phyloP scores from a whole-genome alignment of 257 asterid species.

The Parsonsia alboflavescens region DNA sequence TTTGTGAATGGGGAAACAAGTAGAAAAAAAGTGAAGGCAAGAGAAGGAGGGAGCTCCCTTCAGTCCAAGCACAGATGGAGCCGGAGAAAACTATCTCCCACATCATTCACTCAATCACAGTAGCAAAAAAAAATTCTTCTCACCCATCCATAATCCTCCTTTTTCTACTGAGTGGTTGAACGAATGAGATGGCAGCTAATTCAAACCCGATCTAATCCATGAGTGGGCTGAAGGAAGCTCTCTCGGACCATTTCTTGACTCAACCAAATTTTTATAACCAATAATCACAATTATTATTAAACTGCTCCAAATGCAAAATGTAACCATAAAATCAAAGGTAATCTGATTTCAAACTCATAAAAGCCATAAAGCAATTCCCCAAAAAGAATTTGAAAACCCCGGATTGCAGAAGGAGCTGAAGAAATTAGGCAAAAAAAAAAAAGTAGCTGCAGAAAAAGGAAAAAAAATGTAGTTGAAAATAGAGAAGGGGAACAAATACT shows the following conservation, averaged over 20 bases:
- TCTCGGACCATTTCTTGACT: slow-evolving; percentile 40
- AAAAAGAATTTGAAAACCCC: no score
- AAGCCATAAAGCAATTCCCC: not conserved
- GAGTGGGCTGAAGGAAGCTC: slow-evolving; percentile 99
- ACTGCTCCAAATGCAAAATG: not conserved
- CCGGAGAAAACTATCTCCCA: slow-evolving; percentile 91
- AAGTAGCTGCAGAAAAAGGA: not conserved
- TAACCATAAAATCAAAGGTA: not conserved
- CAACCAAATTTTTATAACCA: slow-evolving; percentile 11
- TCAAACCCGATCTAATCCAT: slow-evolving; percentile 61
- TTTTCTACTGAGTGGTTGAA: slow-evolving; percentile 66
- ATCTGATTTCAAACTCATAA: not conserved
- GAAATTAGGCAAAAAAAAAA: not conserved
- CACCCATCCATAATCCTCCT: not conserved
- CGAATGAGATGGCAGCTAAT: slow-evolving; percentile 97
- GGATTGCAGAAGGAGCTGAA: not conserved
- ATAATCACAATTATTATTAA: not conserved
- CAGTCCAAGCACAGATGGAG: slow-evolving; percentile 88
- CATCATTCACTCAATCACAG: slow-evolving; percentile 96
- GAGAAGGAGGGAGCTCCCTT: slow-evolving; percentile 92
- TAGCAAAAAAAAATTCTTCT: slow-evolving; percentile 31
- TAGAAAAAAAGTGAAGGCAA: slow-evolving; percentile 24
- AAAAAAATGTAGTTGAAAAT: not conserved
- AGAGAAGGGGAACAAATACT: not conserved
- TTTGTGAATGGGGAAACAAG: not conserved